Base-by-base conservation (phyloP, 352 stramenopile genomes). In the Phytophthora fragariae region DNA sequence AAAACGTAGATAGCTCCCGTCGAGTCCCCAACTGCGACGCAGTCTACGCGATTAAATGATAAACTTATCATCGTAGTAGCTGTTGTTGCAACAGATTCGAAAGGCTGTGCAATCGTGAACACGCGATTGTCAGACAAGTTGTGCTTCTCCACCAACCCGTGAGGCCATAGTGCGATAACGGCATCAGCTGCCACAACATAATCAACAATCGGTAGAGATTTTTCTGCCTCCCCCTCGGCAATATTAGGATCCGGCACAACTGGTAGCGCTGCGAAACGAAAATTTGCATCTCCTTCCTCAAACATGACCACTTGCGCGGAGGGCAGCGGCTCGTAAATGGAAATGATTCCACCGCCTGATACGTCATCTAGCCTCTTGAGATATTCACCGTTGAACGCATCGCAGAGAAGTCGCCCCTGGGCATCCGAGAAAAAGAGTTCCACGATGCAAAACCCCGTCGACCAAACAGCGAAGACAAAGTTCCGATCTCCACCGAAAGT, bases 401-500 rank as follows among this genome's bases (percentile, higher is more conserved):
- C 50, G 41, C 70, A 74, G 35, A 65, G 52, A 41, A 83, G 52
- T 19, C 75, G 78, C n/a, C 62, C 59, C 21, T 72, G 56, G 4
- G 72, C 53, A 52, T 70, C 63, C 9, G 69, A 65, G 15, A 81
- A 72, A 44, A 85, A 70, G 10, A 79, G 50, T 39, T 85, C 78
- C 56, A 85, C 35, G 54, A 82, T 75, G 53, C 65, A 82, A 65
- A 82, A 83, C 0, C 76, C 79, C 15, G 61, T 85, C 27, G 79
- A 82, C 58, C 79, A 83, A 27, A 85, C 76, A 31, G 68, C 53
- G 52, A 83, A 82, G 14, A 66, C 37, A 29, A 85, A 60, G 50
- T 63, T 76, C 19, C 79, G 73, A 21, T 63, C 75, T 24, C 68
- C 49, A 33, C 10, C 15, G 39, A 56, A 31, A 35, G 49, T 61